Evolutionary conservation across 306 rosid species (phyloP).

Genomic region (Albizia julibrissin): DNA sequence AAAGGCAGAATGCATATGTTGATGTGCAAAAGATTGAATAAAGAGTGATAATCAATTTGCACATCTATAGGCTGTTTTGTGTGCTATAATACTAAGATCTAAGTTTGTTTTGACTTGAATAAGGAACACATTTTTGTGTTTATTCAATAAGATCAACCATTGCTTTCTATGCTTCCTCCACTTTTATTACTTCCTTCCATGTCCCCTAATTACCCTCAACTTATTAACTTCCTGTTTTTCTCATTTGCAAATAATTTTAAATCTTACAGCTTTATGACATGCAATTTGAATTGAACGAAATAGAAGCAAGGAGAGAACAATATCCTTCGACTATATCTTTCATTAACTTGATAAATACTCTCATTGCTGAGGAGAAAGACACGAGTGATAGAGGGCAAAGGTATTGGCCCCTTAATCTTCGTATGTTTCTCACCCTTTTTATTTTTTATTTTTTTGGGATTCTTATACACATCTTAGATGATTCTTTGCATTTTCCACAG

Average conservation of each 20-base stretch:
- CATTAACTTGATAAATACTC: constrained; percentile 87
- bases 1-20: neutral
- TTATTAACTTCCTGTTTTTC: constrained; percentile 1
- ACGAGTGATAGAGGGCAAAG: constrained; percentile 89
- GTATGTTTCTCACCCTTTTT: constrained; percentile 9
- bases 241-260: constrained; percentile 27
- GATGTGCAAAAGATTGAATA: neutral
- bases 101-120: neutral
- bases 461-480: constrained; percentile 2
- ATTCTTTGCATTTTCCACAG: constrained; percentile 43
- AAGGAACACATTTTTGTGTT: neutral
- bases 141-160: constrained; percentile 14
- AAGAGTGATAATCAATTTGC: neutral
- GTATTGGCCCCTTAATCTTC: constrained; percentile 43
- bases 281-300: constrained; percentile 93
- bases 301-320: constrained; percentile 94
- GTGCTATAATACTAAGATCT: constrained; percentile 1
- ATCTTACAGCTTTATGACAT: constrained; percentile 88
- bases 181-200: neutral
- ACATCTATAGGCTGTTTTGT: neutral
- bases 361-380: constrained; percentile 93
- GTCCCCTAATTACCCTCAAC: neutral
- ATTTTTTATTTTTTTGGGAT: constrained; percentile 1
- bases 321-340: constrained; percentile 96
- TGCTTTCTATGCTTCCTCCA: constrained; percentile 24